Evolutionary conservation across 2,329 filamentous ascomycete genomes (phyloP).

Genomic region (Plectosphaerella plurivora): DNA sequence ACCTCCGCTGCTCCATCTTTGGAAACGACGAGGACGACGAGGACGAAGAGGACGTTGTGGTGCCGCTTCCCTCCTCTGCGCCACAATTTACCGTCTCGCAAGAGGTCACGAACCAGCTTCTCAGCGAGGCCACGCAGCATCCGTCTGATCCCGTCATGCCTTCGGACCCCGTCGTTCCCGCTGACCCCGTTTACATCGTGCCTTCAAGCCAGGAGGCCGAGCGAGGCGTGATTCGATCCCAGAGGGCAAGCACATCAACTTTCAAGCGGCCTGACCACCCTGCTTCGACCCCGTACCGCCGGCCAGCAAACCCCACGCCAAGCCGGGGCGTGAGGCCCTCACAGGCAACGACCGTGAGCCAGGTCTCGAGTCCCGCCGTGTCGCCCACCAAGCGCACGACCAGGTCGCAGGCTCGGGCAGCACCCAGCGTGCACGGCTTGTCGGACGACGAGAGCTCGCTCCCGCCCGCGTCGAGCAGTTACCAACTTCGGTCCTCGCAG

Average conservation of each 20-base stretch:
- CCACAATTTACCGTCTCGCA: slow-evolving; percentile 36
- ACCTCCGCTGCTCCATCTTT: slow-evolving; percentile 50
- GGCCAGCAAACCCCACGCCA: slow-evolving; percentile 9
- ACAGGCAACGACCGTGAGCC: slow-evolving; percentile 32
- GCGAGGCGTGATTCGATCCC: background rate
- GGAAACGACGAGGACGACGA: slow-evolving; percentile 17
- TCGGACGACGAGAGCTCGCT: slow-evolving; percentile 17
- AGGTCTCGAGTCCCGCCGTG: slow-evolving; percentile 23
- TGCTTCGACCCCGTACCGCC: slow-evolving; percentile 8
- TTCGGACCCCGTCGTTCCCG: slow-evolving; percentile 14
- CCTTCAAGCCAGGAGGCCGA: slow-evolving; percentile 22
- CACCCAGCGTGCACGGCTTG: slow-evolving; percentile 8
- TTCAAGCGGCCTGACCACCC: slow-evolving; percentile 4
- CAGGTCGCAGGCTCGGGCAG: slow-evolving; percentile 15
- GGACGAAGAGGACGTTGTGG: slow-evolving; percentile 4
- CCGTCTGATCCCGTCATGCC: slow-evolving; percentile 11
- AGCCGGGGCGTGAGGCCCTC: slow-evolving; percentile 9
- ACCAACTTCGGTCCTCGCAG: slow-evolving; percentile 37
- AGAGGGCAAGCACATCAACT: slow-evolving; percentile 4
- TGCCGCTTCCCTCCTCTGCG: slow-evolving; percentile 3
- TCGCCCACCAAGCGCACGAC: slow-evolving; percentile 22
- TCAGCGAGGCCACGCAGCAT: slow-evolving; percentile 38
- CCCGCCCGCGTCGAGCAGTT: slow-evolving; percentile 8
- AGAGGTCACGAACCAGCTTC: slow-evolving; percentile 46
- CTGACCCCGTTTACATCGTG: slow-evolving; percentile 21